phyloP scores from a whole-genome alignment of 73 alveolate species.

The Tetrahymena thermophila region DNA sequence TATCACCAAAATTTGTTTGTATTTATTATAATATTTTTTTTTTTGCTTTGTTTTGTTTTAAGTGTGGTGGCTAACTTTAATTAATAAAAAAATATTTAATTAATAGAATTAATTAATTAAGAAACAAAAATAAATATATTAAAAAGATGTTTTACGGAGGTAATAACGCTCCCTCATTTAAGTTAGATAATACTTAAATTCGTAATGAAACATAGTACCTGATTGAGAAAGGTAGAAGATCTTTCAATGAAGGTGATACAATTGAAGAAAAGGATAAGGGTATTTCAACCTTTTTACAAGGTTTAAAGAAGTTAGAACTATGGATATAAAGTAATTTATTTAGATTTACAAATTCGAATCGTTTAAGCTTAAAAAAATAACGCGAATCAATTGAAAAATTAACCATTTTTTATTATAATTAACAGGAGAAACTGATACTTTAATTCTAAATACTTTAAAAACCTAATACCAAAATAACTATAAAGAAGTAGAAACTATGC shows the following conservation, averaged over 20 bases:
- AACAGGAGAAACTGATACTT: background rate
- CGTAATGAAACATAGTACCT: background rate
- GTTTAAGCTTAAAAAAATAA: too few relatives aligned
- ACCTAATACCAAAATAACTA: background rate
- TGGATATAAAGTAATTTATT: background rate
- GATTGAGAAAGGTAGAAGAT: background rate
- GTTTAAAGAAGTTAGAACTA: background rate
- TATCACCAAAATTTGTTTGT: background rate
- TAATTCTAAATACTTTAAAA: background rate
- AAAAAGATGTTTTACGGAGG: background rate
- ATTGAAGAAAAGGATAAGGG: background rate
- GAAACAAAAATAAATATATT: background rate
- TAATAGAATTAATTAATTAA: background rate
- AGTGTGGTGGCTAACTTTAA: background rate
- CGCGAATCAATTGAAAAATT: background rate
- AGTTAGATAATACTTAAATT: background rate
- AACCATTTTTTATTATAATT: background rate
- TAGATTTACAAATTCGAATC: too few relatives aligned
- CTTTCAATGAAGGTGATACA: background rate
- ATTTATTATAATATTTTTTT: too few relatives aligned
- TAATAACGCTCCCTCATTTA: background rate
- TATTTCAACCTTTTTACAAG: background rate
- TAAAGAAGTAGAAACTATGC: background rate
- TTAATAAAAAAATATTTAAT: background rate
- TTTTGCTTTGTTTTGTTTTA: background rate